These are phyloP conservation scores for Juglanconis oblonga DNA, from an alignment of 2,329 filamentous ascomycete genomes.

Conservation along the genomic window DNA sequence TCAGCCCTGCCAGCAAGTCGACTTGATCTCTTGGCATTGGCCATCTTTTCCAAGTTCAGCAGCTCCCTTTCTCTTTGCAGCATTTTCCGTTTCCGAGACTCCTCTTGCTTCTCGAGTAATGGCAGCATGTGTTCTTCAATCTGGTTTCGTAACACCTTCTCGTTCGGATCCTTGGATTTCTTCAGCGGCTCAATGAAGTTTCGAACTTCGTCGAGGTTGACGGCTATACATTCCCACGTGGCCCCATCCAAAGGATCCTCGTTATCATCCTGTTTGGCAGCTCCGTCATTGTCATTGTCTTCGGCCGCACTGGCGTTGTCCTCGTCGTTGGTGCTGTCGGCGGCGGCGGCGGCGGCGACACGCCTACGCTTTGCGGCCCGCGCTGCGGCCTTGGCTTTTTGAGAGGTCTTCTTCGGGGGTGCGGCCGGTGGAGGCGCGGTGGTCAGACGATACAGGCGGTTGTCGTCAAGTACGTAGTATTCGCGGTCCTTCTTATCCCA, in stretches of 20 bases:
- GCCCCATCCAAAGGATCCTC: conserved; percentile 67
- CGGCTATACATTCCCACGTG: conserved; percentile 88
- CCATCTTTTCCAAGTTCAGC: conserved; percentile 78
- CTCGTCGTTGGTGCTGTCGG: conserved; percentile 26
- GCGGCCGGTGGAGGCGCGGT: conserved; percentile 63
- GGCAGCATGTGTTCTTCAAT: conserved; percentile 79
- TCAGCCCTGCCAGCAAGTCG: conserved; percentile 81
- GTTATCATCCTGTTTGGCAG: conserved; percentile 17
- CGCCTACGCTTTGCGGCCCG: conserved; percentile 73
- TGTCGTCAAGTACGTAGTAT: conserved; percentile 91
- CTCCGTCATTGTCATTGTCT: conserved; percentile 20
- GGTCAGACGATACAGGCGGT: conserved; percentile 85
- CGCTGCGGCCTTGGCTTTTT: conserved; percentile 60
- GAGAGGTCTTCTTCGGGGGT: conserved; percentile 60
- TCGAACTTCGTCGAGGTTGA: conserved; percentile 75
- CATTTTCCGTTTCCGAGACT: conserved; percentile 70
- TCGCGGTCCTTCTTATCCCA: conserved; percentile 85
- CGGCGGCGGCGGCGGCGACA: conserved; percentile 39
- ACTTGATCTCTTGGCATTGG: conserved; percentile 91
- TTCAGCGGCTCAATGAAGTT: conserved; percentile 67
- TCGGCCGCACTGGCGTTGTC: conserved; percentile 37
- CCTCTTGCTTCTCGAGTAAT: conserved; percentile 74
- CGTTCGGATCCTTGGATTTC: conserved; percentile 78
- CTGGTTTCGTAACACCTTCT: conserved; percentile 71
- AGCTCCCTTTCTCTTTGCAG: conserved; percentile 72